Conservation (phyloP, 208 protist species). For the Phytomonas sp. region DNA sequence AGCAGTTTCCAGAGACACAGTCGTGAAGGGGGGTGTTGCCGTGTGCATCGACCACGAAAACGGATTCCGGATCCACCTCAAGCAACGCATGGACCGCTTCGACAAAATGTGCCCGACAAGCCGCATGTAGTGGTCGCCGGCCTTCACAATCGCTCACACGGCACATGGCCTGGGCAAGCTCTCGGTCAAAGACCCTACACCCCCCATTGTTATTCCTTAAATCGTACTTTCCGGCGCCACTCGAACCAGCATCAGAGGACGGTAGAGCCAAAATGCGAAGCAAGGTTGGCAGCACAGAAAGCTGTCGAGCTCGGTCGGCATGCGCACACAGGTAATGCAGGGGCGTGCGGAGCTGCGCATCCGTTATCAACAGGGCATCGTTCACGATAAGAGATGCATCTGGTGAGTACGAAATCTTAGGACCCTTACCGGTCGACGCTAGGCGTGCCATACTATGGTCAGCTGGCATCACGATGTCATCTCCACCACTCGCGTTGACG, state of each 20-base stretch:
- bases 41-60: conserved; percentile 31
- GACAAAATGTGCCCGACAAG: conserved; percentile 35
- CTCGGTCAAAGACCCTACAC: not conserved
- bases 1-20: conserved; percentile 15
- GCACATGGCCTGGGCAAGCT: not conserved
- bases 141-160: conserved; percentile 30
- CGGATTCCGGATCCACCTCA: conserved; percentile 11
- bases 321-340: conserved; percentile 58
- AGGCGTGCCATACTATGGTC: no score
- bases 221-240: no score
- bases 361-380: conserved; percentile 25
- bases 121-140: conserved; percentile 48
- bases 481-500: no score
- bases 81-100: conserved; percentile 33
- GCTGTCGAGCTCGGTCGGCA: conserved; percentile 21
- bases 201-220: no score
- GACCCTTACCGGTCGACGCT: no score
- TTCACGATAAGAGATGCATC: no score
- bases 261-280: conserved; percentile 2
- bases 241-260: conserved; percentile 8
- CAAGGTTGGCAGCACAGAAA: conserved; percentile 28
- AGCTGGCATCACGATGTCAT: no score
- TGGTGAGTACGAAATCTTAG: no score
- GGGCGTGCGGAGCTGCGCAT: conserved; percentile 32
- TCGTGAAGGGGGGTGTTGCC: conserved; percentile 56